These are phyloP conservation scores for Lentinula boryana DNA, from an alignment of 768 basidiomycete genomes.

Conservation along the genomic window DNA sequence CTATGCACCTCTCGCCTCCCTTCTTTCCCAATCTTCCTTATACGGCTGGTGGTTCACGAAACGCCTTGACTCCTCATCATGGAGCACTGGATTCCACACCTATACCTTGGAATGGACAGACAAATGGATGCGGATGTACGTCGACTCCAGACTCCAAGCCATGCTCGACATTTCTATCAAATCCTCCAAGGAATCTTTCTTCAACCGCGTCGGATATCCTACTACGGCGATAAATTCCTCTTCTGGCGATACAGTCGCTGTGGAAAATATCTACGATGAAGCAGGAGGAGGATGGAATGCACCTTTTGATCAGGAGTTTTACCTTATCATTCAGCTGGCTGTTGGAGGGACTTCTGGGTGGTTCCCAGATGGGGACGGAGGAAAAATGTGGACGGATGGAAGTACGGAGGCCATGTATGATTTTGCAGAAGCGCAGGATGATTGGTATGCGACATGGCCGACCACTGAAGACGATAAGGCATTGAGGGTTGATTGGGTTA, in stretches of 20 bases:
- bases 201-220: constrained; percentile 67
- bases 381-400: constrained; percentile 74
- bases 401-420: constrained; percentile 56
- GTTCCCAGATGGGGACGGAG: constrained; percentile 78
- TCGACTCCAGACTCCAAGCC: constrained; percentile 63
- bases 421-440: constrained; percentile 52
- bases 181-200: constrained; percentile 52
- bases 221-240: constrained; percentile 51
- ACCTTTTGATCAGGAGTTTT: constrained; percentile 88
- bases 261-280: constrained; percentile 57
- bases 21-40: constrained; percentile 32
- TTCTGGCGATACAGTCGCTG: constrained; percentile 28
- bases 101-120: constrained; percentile 77
- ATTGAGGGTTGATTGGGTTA: constrained; percentile 56
- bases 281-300: constrained; percentile 48
- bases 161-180: constrained; percentile 56
- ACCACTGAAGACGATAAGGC: constrained; percentile 47
- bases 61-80: constrained; percentile 30
- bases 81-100: constrained; percentile 49
- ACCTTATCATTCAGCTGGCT: constrained; percentile 68
- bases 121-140: constrained; percentile 65
- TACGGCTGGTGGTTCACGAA: constrained; percentile 62
- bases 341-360: constrained; percentile 83
- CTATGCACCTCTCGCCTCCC: constrained; percentile 50
- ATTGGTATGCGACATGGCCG: constrained; percentile 74